Evolutionary conservation across 345 rosid species (phyloP), one percentile per base, ranked within the genome.

Genomic region (Excoecaria agallocha): DNA sequence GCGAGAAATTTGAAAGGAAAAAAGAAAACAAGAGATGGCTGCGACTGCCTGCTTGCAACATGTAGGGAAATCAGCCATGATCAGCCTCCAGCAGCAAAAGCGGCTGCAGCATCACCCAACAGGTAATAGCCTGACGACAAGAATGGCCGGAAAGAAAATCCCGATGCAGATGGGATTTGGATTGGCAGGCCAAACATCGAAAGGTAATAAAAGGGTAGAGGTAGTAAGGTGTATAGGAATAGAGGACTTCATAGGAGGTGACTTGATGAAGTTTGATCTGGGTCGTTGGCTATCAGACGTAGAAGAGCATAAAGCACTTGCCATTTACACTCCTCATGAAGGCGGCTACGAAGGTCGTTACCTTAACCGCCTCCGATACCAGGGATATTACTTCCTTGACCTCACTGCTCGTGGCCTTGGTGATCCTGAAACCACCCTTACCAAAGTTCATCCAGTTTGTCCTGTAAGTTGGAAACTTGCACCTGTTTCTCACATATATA

Each of bases 261-360:
- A 94, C 68, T 51, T 94, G 66, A 68, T 87, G 41, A 90, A 83
- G 75, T 84, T 79, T 0, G 98, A 94, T 79, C 69, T 91, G 0
- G 93, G 93, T 1, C 85, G 76, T 6, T 94, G 98, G 97, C 84
- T 94, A 45, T 85, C 89, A 0, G 97, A 94, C 6, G 93, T 91
- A 48, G 98, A 94, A 81, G 85, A 92, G 76, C 97, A 91, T 80
- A 89, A 91, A 82, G 91, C 97, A 6, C 76, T 94, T 0, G 97
- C 97, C 50, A 89, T 91, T 54, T 94, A 94, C 80, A 74, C 92
- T 6, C 98, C 97, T 2, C 98, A 94, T 49, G 97, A 94, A 54
- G 98, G 98, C 15, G 98, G 98, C 16, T 90, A 89, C 46, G 97
- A 94, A 84, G 98, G 98, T 20, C 89, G 97, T 1, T 92, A 94